Evolutionary conservation across 345 rosid species (phyloP), one percentile per base, ranked within the genome.

Genomic region (Lepidium aucheri): DNA sequence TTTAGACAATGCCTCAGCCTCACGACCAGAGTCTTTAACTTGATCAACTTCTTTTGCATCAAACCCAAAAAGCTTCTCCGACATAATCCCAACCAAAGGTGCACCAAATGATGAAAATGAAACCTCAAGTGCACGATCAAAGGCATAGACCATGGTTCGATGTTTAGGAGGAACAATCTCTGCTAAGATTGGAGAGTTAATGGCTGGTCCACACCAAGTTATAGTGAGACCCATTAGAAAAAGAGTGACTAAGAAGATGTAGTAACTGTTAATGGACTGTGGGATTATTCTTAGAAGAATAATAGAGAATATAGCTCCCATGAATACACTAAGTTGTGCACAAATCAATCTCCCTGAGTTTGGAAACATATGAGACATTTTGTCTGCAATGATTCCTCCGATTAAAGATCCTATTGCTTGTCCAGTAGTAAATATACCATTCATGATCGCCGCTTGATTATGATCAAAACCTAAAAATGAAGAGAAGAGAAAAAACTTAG

Each of bases 111-210:
- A 83, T 11, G 98, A 84, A 67, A 93, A 88, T 0, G 89, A 77
- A 15, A 78, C 93, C 75, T 93, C 96, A 1, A 90, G 87, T 63
- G 97, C 91, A 13, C 98, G 90, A 43, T 93, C 93, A 36, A 89
- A 93, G 0, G 97, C 97, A 35, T 87, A 93, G 58, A 93, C 82
- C 97, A 93, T 90, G 5, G 96, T 89, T 41, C 96, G 81, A 62
- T 92, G 96, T 60, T 72, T 85, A 45, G 78, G 57, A 8, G 98
- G 98, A 26, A 90, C 96, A 12, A 90, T 91, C 73, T 87, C 97
- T 6, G 98, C 94, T 34, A 93, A 82, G 59, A 89, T 87, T 9
- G 97, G 98, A 8, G 77, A 94, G 71, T 91, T 91, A 7, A 78
- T 85, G 0, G 96, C 98, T 22, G 89, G 74, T 22, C 64, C 96